phyloP scores from a whole-genome alignment of 2,329 filamentous ascomycete genomes.

The Clarireedia homoeocarpa region DNA sequence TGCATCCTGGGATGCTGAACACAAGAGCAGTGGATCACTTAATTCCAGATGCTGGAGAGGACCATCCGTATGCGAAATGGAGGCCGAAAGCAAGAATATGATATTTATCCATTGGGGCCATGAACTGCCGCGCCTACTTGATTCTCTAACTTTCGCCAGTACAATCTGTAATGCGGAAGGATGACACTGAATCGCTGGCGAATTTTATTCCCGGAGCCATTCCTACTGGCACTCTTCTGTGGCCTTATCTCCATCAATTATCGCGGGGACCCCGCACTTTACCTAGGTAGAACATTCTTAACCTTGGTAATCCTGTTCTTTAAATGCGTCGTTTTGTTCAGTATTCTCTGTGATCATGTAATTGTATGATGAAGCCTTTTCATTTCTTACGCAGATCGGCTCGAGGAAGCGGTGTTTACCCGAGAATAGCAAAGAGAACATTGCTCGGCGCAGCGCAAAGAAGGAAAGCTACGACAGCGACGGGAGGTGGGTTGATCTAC shows the following conservation, averaged over 20 bases:
- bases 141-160: no score
- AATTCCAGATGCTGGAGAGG: conserved; percentile 33
- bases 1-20: conserved; percentile 55
- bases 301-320: no score
- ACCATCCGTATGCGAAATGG: conserved; percentile 38
- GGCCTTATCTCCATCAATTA: no score
- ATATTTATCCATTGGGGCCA: background rate
- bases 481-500: background rate
- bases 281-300: no score
- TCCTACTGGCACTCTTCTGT: no score
- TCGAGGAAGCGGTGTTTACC: no score
- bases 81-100: conserved; percentile 27
- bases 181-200: no score
- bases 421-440: background rate
- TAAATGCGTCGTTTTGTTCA: background rate
- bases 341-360: background rate
- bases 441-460: background rate
- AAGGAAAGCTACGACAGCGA: background rate
- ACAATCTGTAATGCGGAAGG: no score
- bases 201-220: no score
- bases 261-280: no score
- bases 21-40: conserved; percentile 42
- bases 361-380: background rate
- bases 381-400: background rate
- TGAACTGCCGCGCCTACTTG: no score